Evolutionary conservation across 163 green algal species (phyloP), one percentile per base, ranked within the genome.

Genomic region (Scenedesmus sp.): DNA sequence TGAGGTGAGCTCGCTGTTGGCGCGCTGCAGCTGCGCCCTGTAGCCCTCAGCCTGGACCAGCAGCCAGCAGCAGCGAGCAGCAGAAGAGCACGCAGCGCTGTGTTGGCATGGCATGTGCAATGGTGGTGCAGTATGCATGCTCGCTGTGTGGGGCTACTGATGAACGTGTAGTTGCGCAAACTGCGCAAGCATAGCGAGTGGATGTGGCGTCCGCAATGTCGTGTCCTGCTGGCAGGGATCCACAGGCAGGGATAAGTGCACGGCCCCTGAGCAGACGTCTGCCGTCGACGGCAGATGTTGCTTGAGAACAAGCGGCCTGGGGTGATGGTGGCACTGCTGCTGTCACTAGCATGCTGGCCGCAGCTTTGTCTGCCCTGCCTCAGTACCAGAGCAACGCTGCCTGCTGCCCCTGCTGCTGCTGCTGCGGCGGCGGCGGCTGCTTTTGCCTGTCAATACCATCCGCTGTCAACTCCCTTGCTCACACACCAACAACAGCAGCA

Each of bases 1-100:
- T 57, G 73, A 76, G 8, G 90, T 88, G 23, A 93, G 84, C 76
- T 93, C 90, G 62, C 23, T 83, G 23, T 88, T 83, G 73, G 90
- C 90, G 1, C 85, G 73, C 74, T 84, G 57, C 20, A 93, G 90
- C 23, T 93, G 73, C 2, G 59, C 46, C 34, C 84, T 88, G 60
- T 91, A 91, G 0, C 13, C 6, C 59, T 93, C 90, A 54, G 90
- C 90, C 83, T 90, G 84, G 6, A 10, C 8, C 62, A 59, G 62
- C 55, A 59, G 56, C 82, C 56, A 66, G 56, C 77, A 59, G 77
- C 77, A 85, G 46, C 46, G 10, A 59, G 46, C 77, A 85, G 46
- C 76, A 85, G 46, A 26, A 85, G 7, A 5, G 3, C 0, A 8
- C n/a, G 34, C 34, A 85, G 77, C 34, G 34, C 26, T 5, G 5